phyloP scores from a whole-genome alignment of 2,329 filamentous ascomycete species.

The Cladophialophora carrionii region DNA sequence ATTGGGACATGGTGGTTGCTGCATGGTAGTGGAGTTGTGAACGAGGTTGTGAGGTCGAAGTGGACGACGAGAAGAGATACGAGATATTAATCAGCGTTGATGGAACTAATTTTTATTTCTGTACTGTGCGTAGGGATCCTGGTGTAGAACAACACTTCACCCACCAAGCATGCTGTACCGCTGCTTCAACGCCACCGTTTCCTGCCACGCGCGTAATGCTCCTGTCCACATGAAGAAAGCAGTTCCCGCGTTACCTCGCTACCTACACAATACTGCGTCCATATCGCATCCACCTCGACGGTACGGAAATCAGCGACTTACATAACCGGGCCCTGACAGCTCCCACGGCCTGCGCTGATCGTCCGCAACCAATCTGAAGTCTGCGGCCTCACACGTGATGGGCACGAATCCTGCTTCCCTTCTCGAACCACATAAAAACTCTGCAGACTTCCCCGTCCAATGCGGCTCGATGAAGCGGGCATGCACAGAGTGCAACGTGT shows the following conservation, averaged over 20 bases:
- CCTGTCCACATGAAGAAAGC: background rate
- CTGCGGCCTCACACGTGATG: slow-evolving; percentile 15
- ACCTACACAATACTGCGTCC: background rate
- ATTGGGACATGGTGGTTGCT: slow-evolving; percentile 1
- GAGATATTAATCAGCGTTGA: too few species aligned
- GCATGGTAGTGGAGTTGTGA: background rate
- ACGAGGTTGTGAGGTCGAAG: too few species aligned
- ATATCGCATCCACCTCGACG: background rate
- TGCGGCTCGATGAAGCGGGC: background rate
- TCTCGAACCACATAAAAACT: background rate
- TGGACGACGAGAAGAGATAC: too few species aligned
- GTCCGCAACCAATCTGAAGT: slow-evolving; percentile 9
- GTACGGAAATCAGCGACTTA: background rate
- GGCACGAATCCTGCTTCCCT: background rate
- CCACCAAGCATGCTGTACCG: background rate
- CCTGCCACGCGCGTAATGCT: background rate
- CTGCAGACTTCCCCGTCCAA: background rate
- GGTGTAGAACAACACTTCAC: too few species aligned
- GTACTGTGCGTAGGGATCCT: too few species aligned
- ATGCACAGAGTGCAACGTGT: slow-evolving; percentile 3
- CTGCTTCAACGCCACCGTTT: background rate
- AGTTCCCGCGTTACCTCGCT: background rate
- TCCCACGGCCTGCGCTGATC: background rate
- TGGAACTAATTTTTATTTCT: too few species aligned
- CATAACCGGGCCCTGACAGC: background rate